phyloP scores from a whole-genome alignment of 139 green algal genomes.

The Nannochloris sp. region DNA sequence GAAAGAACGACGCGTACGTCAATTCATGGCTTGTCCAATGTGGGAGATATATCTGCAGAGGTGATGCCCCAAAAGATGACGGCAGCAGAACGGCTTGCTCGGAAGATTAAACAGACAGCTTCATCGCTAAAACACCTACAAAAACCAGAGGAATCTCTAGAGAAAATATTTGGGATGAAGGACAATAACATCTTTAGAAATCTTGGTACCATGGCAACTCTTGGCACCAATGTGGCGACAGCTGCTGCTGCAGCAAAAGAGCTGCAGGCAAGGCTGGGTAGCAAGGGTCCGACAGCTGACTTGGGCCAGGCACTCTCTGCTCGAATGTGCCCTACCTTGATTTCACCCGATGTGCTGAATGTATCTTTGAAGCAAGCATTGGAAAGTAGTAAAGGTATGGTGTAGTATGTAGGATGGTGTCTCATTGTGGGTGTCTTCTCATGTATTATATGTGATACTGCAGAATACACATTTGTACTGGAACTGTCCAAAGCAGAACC shows the following conservation, averaged over 20 bases:
- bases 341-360: slow-evolving; percentile 37
- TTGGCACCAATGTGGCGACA: slow-evolving; percentile 6
- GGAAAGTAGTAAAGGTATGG: too few relatives aligned
- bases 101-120: slow-evolving; percentile 14
- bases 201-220: slow-evolving; percentile 31
- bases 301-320: slow-evolving; percentile 31
- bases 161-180: slow-evolving; percentile 40
- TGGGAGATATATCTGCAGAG: not conserved
- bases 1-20: slow-evolving; percentile 4
- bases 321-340: slow-evolving; percentile 39
- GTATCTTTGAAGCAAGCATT: too few relatives aligned
- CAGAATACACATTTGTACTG: slow-evolving; percentile 18
- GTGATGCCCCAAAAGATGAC: not conserved
- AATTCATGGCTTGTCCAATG: not conserved
- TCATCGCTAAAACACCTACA: slow-evolving; percentile 18
- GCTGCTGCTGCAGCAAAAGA: slow-evolving; percentile 40
- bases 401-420: too few relatives aligned
- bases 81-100: slow-evolving; percentile 20
- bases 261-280: slow-evolving; percentile 52
- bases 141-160: slow-evolving; percentile 38
- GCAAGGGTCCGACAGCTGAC: slow-evolving; percentile 36
- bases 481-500: slow-evolving; percentile 16
- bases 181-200: slow-evolving; percentile 59
- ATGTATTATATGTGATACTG: not conserved
- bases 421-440: too few relatives aligned